Conservation (phyloP, 495 filamentous ascomycete species). For the Aspergillus bridgeri region DNA sequence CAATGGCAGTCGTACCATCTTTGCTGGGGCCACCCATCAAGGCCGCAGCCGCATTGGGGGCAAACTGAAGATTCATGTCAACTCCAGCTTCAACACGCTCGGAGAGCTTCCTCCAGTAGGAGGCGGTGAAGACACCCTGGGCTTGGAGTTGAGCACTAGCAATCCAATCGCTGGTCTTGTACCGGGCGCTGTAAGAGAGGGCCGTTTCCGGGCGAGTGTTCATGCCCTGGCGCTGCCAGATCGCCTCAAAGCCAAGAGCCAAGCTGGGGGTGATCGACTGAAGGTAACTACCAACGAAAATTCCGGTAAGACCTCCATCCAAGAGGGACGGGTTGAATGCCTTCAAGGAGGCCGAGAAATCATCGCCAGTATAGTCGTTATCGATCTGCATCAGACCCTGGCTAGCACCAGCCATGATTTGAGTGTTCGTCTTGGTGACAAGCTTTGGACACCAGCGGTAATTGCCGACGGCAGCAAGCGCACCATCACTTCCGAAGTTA, state of each 20-base stretch:
- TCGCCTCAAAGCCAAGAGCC: conserved; percentile 83
- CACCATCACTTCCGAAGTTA: conserved; percentile 85
- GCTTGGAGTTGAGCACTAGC: conserved; percentile 81
- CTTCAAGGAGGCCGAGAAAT: conserved; percentile 90
- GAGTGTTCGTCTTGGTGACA: conserved; percentile 78
- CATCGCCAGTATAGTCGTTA: conserved; percentile 86
- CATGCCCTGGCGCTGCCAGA: conserved; percentile 83
- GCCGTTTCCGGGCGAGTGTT: conserved; percentile 78
- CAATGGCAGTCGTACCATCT: conserved; percentile 85
- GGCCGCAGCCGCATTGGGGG: conserved; percentile 54
- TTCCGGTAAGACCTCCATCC: conserved; percentile 88
- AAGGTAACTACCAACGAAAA: conserved; percentile 91
- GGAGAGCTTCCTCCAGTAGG: conserved; percentile 92
- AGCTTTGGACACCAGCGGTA: conserved; percentile 75
- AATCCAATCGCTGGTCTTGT: conserved; percentile 88
- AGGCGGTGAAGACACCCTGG: conserved; percentile 80
- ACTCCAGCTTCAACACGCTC: conserved; percentile 95
- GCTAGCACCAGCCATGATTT: conserved; percentile 63
- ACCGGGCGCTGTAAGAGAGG: conserved; percentile 83
- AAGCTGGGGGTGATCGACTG: conserved; percentile 88
- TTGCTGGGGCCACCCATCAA: conserved; percentile 72
- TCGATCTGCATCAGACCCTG: conserved; percentile 84
- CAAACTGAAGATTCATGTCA: conserved; percentile 85
- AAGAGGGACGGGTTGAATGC: conserved; percentile 88
- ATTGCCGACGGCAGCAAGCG: conserved; percentile 80